Base-by-base conservation (phyloP, 1,139 yeast species). In the Sugiyamaella japonica region DNA sequence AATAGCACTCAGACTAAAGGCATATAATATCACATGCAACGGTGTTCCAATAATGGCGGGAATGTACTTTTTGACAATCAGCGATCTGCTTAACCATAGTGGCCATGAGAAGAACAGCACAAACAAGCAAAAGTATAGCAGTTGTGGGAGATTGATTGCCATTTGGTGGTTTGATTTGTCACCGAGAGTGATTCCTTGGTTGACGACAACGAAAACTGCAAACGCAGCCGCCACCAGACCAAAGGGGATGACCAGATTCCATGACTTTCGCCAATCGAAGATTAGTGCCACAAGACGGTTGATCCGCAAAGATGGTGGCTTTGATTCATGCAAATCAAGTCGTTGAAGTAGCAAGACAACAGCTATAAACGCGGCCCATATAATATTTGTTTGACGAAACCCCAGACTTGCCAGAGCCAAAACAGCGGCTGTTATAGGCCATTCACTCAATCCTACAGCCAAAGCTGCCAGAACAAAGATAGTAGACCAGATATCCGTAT, bases 401-500 rank as follows among this genome's bases (percentile, higher is more conserved):
- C 82, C 74, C 45, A 93, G 74, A 25, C 73, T 64, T 1, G 62
- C 38, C 1, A 59, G 56, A 3, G 70, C 65, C 12, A 70, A 29
- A 7, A 60, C 15, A 3, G 70, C 69, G 13, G 59, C 46, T 16
- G 54, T 25, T 9, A 53, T 29, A 1, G 50, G 48, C 32, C 48
- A 47, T 16, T 48, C 54, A 12, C 54, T 43, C 15, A 56, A 69
- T 2, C 67, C 82, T 39, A 73, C 67, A 25, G 72, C 76, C 66
- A 76, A 76, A 32, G 80, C 78, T 38, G 72, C 77, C 50, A 88
- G 61, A 7, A 91, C 79, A 43, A 89, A 72, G 0, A 87, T 77
- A 0, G 95, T 81, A 0, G 97, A 82, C 97, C 97, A 90, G 1
- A 90, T 85, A 69, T 93, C 99, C 0, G 99, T 93, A 71, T 93